phyloP scores from a whole-genome alignment of 305 asterid species.

The Rubia balearica region DNA sequence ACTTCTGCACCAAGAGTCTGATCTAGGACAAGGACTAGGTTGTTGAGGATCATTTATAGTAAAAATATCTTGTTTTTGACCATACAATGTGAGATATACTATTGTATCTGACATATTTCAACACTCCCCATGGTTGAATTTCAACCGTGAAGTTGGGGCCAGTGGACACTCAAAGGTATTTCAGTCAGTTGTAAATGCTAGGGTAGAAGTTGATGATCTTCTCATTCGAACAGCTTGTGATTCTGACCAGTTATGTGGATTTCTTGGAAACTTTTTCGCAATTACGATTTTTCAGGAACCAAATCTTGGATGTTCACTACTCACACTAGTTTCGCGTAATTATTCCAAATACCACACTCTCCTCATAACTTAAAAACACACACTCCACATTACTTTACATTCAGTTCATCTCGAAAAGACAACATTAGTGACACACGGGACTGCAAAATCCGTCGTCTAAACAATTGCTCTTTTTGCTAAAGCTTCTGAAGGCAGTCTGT shows the following conservation, averaged over 20 bases:
- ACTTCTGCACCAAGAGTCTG: too few species aligned
- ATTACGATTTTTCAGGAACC: not conserved
- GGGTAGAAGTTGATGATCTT: not conserved
- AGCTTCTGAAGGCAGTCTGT: not conserved
- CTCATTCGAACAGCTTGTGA: not conserved
- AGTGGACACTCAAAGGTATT: too few species aligned
- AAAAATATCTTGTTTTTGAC: too few species aligned
- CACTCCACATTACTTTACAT: slow-evolving; percentile 4
- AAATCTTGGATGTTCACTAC: slow-evolving; percentile 14
- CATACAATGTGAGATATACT: too few species aligned
- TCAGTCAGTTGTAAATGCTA: too few species aligned
- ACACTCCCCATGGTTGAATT: too few species aligned
- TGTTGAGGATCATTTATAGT: too few species aligned
- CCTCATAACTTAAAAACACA: slow-evolving; percentile 2
- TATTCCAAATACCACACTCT: slow-evolving; percentile 16
- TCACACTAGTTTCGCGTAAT: slow-evolving; percentile 15
- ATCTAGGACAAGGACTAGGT: too few species aligned
- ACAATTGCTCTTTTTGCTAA: slow-evolving; percentile 6
- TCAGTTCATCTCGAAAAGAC: not conserved
- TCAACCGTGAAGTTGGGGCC: not conserved
- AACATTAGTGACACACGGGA: not conserved
- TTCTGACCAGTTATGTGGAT: not conserved
- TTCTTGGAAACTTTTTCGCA: not conserved
- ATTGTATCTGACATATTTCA: too few species aligned
- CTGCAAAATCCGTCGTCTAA: slow-evolving; percentile 1